Percentiles rank a stretch among this genome's conserved stretches.
phyloP scores from a whole-genome alignment of 495 filamentous ascomycete genomes.

The Trichoderma parareesei region DNA sequence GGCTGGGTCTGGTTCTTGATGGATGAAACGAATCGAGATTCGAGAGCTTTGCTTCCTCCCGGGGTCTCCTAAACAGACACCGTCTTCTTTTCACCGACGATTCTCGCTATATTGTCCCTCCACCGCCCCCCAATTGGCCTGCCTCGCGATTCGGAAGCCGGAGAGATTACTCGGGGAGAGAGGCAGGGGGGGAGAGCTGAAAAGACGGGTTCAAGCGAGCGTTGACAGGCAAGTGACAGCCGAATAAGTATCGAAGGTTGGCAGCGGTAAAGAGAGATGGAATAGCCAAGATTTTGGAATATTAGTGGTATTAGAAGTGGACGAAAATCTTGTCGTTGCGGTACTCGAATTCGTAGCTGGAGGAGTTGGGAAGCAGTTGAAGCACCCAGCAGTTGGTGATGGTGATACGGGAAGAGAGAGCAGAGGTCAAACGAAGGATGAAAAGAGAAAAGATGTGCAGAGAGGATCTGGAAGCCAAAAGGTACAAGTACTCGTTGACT shows the following conservation, averaged over 20 bases:
- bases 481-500: not conserved
- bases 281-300: not conserved
- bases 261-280: not conserved
- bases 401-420: not conserved
- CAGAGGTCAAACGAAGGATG: slow-evolving; percentile 1
- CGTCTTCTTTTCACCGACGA: not conserved
- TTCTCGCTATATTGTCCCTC: not conserved
- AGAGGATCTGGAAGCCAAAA: not conserved
- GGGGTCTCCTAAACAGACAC: not conserved
- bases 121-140: not conserved
- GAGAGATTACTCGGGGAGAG: not conserved
- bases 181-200: not conserved
- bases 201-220: not conserved
- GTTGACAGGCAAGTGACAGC: not conserved
- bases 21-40: not conserved
- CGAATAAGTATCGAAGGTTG: not conserved
- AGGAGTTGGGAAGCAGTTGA: not conserved
- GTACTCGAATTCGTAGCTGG: not conserved
- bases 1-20: not conserved
- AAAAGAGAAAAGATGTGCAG: slow-evolving; percentile 7
- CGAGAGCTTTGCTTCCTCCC: not conserved
- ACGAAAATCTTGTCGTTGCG: no score
- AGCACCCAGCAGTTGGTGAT: not conserved
- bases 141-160: not conserved
- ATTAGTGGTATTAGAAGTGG: no score